These are phyloP conservation scores for Guadua angustifolia DNA, from an alignment of 176 grass and related monocot genomes.

Conservation along the genomic window DNA sequence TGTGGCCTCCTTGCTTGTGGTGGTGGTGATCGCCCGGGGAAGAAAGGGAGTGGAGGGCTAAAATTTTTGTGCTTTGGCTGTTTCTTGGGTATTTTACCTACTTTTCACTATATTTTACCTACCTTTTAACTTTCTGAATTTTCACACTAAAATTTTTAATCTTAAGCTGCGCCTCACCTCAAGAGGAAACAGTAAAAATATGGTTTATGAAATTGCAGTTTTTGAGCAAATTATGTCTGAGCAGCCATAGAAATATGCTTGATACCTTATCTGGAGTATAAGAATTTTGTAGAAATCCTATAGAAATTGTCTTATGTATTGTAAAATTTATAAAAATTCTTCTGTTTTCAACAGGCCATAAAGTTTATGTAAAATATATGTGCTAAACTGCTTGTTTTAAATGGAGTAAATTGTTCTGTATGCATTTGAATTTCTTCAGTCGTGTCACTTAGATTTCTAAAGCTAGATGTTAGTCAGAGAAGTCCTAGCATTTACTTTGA, in stretches of 20 bases:
- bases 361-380: neutral
- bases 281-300: neutral
- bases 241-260: neutral
- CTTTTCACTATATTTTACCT: neutral
- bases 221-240: neutral
- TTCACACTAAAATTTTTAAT: neutral
- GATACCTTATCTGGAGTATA: neutral
- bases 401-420: neutral
- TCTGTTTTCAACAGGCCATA: neutral
- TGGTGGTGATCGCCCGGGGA: conserved; percentile 33
- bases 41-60: conserved; percentile 14
- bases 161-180: neutral
- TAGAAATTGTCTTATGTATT: neutral
- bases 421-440: neutral
- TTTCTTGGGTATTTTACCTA: neutral
- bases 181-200: no score
- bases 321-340: neutral
- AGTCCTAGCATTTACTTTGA: neutral
- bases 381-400: neutral
- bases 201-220: neutral
- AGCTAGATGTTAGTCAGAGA: neutral
- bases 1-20: conserved; percentile 38
- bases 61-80: neutral
- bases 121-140: neutral
- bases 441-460: neutral